Evolutionary conservation across 768 basidiomycete genomes (phyloP), one percentile per base, ranked within the genome.

Genomic region (Phylloporus sp.): DNA sequence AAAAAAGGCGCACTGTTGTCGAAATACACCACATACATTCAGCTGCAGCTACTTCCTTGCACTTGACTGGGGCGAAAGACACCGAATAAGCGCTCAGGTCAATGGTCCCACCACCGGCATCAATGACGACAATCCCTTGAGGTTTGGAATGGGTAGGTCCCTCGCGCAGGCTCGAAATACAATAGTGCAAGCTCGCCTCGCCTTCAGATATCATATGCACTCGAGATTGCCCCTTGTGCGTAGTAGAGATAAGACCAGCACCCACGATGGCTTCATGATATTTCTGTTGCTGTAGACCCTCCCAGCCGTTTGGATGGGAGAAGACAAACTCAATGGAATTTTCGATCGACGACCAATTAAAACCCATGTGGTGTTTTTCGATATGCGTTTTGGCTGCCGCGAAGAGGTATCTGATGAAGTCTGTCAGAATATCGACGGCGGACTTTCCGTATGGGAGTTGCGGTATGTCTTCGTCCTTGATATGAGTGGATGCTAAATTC

Each of bases 101-200:
- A 13, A 68, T 54, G 6, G 65, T 69, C 2, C 65, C 63, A 1
- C 72, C 70, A 6, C 76, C 78, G 6, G 53, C 58, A 52, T 77
- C 77, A 11, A 77, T 63, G 17, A 78, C 55, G 8, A 75, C 62
- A 2, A 76, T 48, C 0, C 62, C 64, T 17, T 62, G 46, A 2
- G 61, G 65, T 0, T 56, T 68, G 65, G 51, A 11, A 3, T 31
- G 15, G 9, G 18, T 23, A 15, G 11, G 18, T 8, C 18, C n/a
- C 18, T 48, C 29, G 13, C 9, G 33, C n/a, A 75, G 69, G 43
- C 62, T 71, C 24, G 66, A 59, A n/a, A 80, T 62, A 39, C 76
- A 79, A 50, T 43, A 57, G 29, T 57, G 55, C 21, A 62, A 33
- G 45, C 53, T 54, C 1, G 60, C 60, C 51, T 62, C 58, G 24